These are phyloP conservation scores for Spiromastix sp. DNA, from an alignment of 2,329 filamentous ascomycete genomes.

Conservation along the genomic window DNA sequence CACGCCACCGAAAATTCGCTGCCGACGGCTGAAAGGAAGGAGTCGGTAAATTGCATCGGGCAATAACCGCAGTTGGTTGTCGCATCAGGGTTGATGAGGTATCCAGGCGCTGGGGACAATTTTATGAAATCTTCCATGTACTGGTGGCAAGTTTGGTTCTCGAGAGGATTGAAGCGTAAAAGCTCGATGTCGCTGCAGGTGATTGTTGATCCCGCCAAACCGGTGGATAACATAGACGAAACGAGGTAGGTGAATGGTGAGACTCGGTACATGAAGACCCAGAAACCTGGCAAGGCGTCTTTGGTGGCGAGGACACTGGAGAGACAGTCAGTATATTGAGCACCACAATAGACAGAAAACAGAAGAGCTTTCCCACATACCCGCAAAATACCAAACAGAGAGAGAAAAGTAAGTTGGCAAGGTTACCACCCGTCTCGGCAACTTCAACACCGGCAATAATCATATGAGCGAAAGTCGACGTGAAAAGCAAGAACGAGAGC, in stretches of 20 bases:
- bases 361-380: constrained; percentile 11
- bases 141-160: constrained; percentile 49
- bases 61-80: constrained; percentile 42
- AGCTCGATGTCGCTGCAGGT: constrained; percentile 25
- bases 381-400: constrained; percentile 50
- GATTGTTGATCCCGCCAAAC: constrained; percentile 19
- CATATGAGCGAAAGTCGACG: constrained; percentile 62
- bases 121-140: constrained; percentile 36
- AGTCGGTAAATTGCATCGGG: constrained; percentile 35
- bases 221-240: constrained; percentile 26
- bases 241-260: constrained; percentile 55
- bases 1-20: constrained; percentile 42
- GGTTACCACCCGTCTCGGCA: constrained; percentile 54
- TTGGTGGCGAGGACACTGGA: constrained; percentile 39
- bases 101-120: constrained; percentile 22
- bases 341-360: neutral
- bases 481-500: constrained; percentile 58
- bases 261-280: constrained; percentile 65
- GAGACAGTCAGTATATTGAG: neutral
- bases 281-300: constrained; percentile 54
- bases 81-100: constrained; percentile 34
- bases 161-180: constrained; percentile 37
- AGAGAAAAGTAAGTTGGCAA: constrained; percentile 50
- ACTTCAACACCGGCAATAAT: constrained; percentile 59
- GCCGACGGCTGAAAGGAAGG: constrained; percentile 32